Evolutionary conservation across 345 rosid genomes (phyloP).

Genomic region (Erodium maritimum): DNA sequence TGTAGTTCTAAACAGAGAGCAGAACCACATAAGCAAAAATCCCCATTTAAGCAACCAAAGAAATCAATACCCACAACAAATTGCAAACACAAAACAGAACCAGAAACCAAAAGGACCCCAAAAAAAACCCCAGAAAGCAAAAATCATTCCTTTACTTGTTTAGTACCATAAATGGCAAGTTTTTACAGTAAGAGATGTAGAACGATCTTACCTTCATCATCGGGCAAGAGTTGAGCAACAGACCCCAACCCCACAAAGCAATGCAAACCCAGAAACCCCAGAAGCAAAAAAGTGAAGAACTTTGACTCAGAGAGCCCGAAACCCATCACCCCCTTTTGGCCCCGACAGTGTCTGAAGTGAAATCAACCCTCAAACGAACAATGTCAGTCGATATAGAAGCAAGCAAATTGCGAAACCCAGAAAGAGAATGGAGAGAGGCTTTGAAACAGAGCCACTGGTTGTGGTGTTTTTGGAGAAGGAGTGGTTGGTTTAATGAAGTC

Average conservation of each 20-base stretch:
- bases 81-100: background rate
- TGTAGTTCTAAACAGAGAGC: no score
- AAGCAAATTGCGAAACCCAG: no score
- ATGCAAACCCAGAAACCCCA: background rate
- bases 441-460: no score
- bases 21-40: no score
- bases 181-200: background rate
- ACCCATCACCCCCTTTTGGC: background rate
- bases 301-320: background rate
- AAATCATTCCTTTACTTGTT: background rate
- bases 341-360: background rate
- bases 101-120: background rate
- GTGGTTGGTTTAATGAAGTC: no score
- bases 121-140: background rate
- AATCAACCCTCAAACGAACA: no score
- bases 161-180: background rate
- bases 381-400: no score
- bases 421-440: no score
- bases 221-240: background rate
- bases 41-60: background rate
- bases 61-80: background rate
- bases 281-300: background rate
- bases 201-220: background rate
- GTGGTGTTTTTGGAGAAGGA: no score
- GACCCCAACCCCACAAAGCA: background rate